Evolutionary conservation across 768 basidiomycete genomes (phyloP), one percentile per base, ranked within the genome.

Genomic region (Lentinula raphanica): DNA sequence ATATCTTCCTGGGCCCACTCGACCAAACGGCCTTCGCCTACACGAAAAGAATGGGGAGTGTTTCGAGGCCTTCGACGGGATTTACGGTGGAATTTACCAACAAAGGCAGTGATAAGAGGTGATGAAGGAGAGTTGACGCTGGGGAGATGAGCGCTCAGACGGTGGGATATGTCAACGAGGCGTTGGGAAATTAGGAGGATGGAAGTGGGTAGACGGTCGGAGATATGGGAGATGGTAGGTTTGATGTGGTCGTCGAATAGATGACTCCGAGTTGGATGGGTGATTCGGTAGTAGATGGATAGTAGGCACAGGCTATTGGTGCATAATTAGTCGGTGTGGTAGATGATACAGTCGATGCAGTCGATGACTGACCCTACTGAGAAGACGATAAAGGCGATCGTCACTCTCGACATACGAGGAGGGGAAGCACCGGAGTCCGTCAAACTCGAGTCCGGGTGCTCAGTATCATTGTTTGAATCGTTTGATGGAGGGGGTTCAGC

Each of bases 1-100:
- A 53, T 53, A 49, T 81, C 79, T 59, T 80, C 79, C 54, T 79
- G 69, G 42, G 76, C 77, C 79, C 79, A 80, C 13, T 70, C 71
- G 50, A 79, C 70, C 19, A 82, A 73, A 23, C 72, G 66, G 39
- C 67, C 64, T 56, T 78, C 78, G 3, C 74, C 72, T 11, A 71
- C 70, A 27, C 76, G 69, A 66, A 75, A 78, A 17, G 36, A 53
- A 27, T 9, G 1, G 59, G 49, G 21, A 28, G n/a, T 4, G 7
- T 35, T 35, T 2, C 27, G 17, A 35, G 13, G 13, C 32, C 13
- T 32, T n/a, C 53, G 53, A 31, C 38, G 53, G 5, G 49, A 51
- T 32, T 51, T 51, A n/a, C n/a, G n/a, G n/a, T n/a, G n/a, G n/a
- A n/a, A n/a, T n/a, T n/a, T n/a, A n/a, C n/a, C n/a, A n/a, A n/a